A percentile compares a stretch with the other conserved stretches of the same genome.
phyloP scores from a whole-genome alignment of 257 asterid genomes.

The Scutellaria galericulata region DNA sequence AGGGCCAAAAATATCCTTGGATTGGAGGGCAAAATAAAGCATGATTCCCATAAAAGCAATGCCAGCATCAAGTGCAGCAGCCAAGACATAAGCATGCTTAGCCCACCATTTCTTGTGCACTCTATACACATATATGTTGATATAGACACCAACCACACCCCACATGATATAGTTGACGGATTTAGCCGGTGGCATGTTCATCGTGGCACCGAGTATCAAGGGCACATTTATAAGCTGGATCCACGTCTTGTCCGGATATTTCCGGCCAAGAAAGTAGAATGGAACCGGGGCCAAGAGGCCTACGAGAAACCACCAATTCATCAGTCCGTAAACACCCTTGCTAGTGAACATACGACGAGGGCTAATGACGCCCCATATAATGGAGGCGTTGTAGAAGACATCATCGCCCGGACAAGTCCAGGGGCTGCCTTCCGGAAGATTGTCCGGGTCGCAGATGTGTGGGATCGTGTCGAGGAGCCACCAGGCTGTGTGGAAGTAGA shows the following conservation, averaged over 20 bases:
- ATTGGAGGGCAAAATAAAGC: constrained; percentile 56
- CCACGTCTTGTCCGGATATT: constrained; percentile 71
- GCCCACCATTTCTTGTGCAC: constrained; percentile 70
- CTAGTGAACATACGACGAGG: constrained; percentile 65
- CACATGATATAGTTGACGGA: constrained; percentile 77
- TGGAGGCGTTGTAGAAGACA: constrained; percentile 75
- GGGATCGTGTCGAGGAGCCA: constrained; percentile 57
- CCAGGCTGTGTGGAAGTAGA: constrained; percentile 66
- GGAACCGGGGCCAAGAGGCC: constrained; percentile 71
- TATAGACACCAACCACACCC: constrained; percentile 53
- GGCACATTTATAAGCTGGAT: constrained; percentile 65
- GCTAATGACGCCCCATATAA: constrained; percentile 90
- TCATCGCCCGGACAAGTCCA: constrained; percentile 83
- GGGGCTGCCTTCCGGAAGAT: constrained; percentile 65
- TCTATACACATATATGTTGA: constrained; percentile 52
- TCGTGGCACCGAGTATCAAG: constrained; percentile 52
- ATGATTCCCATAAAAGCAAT: constrained; percentile 77
- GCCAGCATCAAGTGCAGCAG: constrained; percentile 77
- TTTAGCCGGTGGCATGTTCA: constrained; percentile 70
- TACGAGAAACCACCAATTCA: constrained; percentile 69
- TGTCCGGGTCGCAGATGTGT: constrained; percentile 52
- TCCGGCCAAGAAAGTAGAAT: constrained; percentile 46
- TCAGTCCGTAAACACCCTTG: constrained; percentile 56
- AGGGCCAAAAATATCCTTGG: constrained; percentile 40
- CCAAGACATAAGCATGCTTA: constrained; percentile 65